Evolutionary conservation across 177 flowering plant genomes (phyloP).

Genomic region (Vitis hybrid): DNA sequence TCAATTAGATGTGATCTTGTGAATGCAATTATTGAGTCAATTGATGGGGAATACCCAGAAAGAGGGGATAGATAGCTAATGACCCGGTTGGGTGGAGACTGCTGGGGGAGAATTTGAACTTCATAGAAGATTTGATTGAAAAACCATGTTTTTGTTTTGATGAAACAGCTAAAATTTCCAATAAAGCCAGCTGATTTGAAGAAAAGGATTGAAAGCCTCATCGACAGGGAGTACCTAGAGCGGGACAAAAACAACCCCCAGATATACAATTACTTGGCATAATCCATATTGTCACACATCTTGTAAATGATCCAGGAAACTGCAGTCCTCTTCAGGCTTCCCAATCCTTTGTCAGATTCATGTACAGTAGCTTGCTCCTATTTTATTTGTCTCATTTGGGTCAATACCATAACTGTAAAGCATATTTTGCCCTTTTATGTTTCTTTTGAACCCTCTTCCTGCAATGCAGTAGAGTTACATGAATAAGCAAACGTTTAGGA

Average conservation of each 20-base stretch:
- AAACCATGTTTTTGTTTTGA: slow-evolving; percentile 1
- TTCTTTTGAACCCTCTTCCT: slow-evolving; percentile 7
- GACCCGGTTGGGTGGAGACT: background rate
- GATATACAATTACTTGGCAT: slow-evolving; percentile 96
- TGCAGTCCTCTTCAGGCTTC: background rate
- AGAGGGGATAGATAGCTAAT: too few species aligned
- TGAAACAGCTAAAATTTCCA: slow-evolving; percentile 88
- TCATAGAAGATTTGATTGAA: background rate
- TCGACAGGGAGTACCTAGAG: slow-evolving; percentile 96
- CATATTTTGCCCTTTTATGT: slow-evolving; percentile 6
- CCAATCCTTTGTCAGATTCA: slow-evolving; percentile 10
- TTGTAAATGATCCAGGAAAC: slow-evolving; percentile 26
- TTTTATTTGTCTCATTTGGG: background rate
- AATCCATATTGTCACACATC: slow-evolving; percentile 10
- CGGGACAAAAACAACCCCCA: slow-evolving; percentile 97
- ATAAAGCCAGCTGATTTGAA: slow-evolving; percentile 95
- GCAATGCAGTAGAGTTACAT: background rate
- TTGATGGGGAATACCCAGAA: too few species aligned
- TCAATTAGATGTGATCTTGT: too few species aligned
- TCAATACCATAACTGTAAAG: slow-evolving; percentile 27
- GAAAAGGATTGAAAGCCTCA: slow-evolving; percentile 96
- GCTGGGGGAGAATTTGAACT: too few species aligned
- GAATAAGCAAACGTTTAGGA: too few species aligned
- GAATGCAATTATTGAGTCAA: too few species aligned
- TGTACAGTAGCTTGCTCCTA: slow-evolving; percentile 38